Evolutionary conservation across 192 early-diverging fungal genomes (phyloP), one percentile per base, ranked within the genome.

Genomic region (Oehlia diaphana): DNA sequence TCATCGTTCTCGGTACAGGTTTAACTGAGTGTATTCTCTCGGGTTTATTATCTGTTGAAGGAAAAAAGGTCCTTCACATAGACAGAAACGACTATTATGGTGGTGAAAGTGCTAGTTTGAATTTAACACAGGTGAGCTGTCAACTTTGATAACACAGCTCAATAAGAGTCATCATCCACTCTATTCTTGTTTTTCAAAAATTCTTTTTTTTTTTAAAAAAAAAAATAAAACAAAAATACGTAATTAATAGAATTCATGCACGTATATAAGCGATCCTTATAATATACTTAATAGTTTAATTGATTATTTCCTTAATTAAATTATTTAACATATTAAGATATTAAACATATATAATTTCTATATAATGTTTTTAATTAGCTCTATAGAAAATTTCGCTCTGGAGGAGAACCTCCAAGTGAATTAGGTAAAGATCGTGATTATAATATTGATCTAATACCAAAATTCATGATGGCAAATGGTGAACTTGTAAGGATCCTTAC

Each of bases 381-480:
- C 37, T 95, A 89, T 81, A 81, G 88, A 79, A 91, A 91, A 81
- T 94, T 93, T 86, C 90, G 93, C 31, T 53, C 83, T 72, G 88
- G 86, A 9, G 84, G 83, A 28, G 71, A 79, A 23, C 81, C 89
- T 53, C 89, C 93, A 19, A 77, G 81, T 16, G 67, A 74, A 35
- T 83, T 94, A 23, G 94, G 94, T 14, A 87, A 87, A 65, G 91
- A 91, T 83, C 92, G 97, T 76, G 97, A 99, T 88, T 99, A 93
- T 87, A 96, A 95, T 87, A 91, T 99, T 71, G 98, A 99, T 86
- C 87, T 98, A 83, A 97, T 99, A 70, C 98, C 98, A 78, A 99
- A 99, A 89, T 99, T 99, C 87, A 95, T 98, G 88, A 99, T 99
- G 97, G 96, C 95, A 37, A 96, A 94, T 72, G 98, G 98, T 70